Evolutionary conservation across 2,329 filamentous ascomycete genomes (phyloP), one percentile per base, ranked within the genome.

Genomic region (Colletotrichum sp.): DNA sequence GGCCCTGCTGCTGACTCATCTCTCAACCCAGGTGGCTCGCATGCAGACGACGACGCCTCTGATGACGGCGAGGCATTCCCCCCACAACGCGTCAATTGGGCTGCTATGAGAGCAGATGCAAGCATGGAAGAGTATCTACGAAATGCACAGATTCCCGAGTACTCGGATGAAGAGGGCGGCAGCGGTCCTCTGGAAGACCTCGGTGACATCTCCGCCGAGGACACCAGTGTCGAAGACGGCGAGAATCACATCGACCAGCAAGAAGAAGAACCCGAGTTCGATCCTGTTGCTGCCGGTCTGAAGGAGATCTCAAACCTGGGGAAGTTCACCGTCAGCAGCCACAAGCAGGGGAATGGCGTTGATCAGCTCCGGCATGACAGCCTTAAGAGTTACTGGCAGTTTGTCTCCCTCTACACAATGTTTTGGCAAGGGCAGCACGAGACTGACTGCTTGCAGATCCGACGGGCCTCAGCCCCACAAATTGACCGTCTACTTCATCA

Each of bases 231-330:
- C 66, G 82, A 83, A 67, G 81, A 82, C 6, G 84, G 82, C 63
- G 79, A 77, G 24, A 76, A 74, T 8, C 76, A 79, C 13, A 75
- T 72, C 12, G 80, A 80, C 10, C 80, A 80, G 9, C 81, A 78
- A 6, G 77, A 83, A 10, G 77, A 83, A 12, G 83, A 82, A 36
- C 82, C 84, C 8, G 84, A 86, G 34, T 90, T 93, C 68, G 88
- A 92, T 72, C 86, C 92, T 16, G 85, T 88, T 21, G 88, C 88
- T 21, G 82, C 89, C 13, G 88, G 93, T 58, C 87, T 96, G 77
- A 96, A 96, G 83, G 95, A 97, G 82, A 96, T 97, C 82, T 95
- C 94, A 80, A 96, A 95, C 77, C 89, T 97, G 24, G 95, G 94
- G 36, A 94, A 93, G 78, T 96, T 95, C 88, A 96, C 94, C 13